Percentiles rank a stretch among this genome's conserved stretches.
These are phyloP conservation scores for Aschersonia sp. DNA, from an alignment of 2,329 filamentous ascomycete species.

Conservation along the genomic window DNA sequence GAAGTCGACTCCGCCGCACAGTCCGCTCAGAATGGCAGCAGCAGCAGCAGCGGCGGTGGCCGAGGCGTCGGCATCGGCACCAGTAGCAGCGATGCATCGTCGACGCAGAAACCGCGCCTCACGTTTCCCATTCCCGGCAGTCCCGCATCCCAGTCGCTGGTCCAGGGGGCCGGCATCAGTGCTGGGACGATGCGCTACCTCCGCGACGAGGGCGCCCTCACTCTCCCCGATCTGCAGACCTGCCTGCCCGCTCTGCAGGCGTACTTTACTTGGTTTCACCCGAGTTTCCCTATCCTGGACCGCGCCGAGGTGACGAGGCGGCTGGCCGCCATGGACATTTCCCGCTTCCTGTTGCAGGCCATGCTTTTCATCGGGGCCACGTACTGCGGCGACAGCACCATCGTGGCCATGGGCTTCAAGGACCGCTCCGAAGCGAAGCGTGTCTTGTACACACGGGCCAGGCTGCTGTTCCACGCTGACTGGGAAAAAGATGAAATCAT, in stretches of 20 bases:
- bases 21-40: too few species aligned
- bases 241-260: constrained; percentile 29
- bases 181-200: constrained; percentile 33
- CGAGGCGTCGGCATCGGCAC: too few species aligned
- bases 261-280: constrained; percentile 43
- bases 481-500: constrained; percentile 35
- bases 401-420: constrained; percentile 28
- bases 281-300: constrained; percentile 39
- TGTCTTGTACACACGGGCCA: constrained; percentile 32
- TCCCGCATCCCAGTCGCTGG: constrained; percentile 9
- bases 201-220: constrained; percentile 25
- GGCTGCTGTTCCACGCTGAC: constrained; percentile 37
- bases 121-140: constrained; percentile 16
- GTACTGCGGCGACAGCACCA: constrained; percentile 31
- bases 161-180: constrained; percentile 21
- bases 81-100: background rate
- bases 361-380: constrained; percentile 41
- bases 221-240: constrained; percentile 26
- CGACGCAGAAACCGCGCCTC: constrained; percentile 11
- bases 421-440: constrained; percentile 34
- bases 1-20: constrained; percentile 2
- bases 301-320: constrained; percentile 24
- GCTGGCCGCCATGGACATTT: constrained; percentile 25
- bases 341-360: constrained; percentile 33
- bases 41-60: background rate